Evolutionary conservation across 1,284 basidiomycete genomes (phyloP).

Genomic region (Cutaneotrichosporon sp.): DNA sequence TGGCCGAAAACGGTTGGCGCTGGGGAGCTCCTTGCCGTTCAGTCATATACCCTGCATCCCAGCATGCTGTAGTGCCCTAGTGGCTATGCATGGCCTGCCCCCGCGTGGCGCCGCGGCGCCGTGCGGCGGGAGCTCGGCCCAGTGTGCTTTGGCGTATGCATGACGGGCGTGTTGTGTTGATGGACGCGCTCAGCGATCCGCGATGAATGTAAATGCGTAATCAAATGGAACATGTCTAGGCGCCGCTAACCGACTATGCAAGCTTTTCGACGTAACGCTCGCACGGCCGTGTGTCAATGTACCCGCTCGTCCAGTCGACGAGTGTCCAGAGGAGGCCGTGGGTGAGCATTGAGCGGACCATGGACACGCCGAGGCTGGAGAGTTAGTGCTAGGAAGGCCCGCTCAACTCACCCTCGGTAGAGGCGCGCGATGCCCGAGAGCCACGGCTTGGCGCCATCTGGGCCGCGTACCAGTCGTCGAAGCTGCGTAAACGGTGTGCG

Average conservation of each 20-base stretch:
- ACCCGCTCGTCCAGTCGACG: slow-evolving; percentile 40
- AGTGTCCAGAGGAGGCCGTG: slow-evolving; percentile 48
- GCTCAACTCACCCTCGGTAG: slow-evolving; percentile 28
- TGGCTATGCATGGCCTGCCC: slow-evolving; percentile 4
- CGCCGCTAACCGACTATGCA: background rate
- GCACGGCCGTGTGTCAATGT: slow-evolving; percentile 41
- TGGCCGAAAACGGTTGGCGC: too few relatives aligned
- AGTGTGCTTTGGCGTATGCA: background rate
- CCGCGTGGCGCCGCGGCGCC: background rate
- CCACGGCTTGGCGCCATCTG: slow-evolving; percentile 42
- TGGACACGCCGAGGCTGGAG: slow-evolving; percentile 39
- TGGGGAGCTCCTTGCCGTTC: too few relatives aligned
- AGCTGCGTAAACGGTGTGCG: slow-evolving; percentile 41
- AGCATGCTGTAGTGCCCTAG: slow-evolving; percentile 5
- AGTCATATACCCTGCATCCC: slow-evolving; percentile 10
- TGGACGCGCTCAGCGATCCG: background rate
- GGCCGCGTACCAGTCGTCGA: slow-evolving; percentile 41
- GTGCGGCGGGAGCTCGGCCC: background rate
- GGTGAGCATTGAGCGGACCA: slow-evolving; percentile 47
- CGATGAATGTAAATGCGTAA: too few relatives aligned
- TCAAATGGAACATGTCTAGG: too few relatives aligned
- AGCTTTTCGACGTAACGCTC: slow-evolving; percentile 10
- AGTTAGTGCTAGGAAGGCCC: background rate
- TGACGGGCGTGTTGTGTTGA: background rate
- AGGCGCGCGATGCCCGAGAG: slow-evolving; percentile 40